Percentiles rank a stretch among this genome's conserved stretches.
Evolutionary conservation across 768 basidiomycete genomes (phyloP).

Genomic region (Mycena indigotica): DNA sequence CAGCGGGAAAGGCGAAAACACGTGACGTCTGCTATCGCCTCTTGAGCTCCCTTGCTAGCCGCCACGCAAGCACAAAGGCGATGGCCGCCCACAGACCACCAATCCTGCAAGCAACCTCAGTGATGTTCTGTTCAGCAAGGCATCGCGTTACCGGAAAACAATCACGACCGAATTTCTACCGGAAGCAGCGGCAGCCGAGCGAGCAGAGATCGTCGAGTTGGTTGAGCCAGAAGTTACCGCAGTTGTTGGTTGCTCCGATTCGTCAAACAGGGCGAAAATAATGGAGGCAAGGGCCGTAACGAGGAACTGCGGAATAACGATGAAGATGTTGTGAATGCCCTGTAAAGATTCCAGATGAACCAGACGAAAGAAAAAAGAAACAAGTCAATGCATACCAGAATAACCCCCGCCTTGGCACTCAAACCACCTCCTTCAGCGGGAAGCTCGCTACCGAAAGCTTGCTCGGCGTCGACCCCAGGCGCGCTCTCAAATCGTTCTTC

Average conservation of each 20-base stretch:
- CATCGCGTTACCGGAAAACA: conserved; percentile 65
- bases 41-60: conserved; percentile 55
- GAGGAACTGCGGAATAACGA: conserved; percentile 93
- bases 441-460: conserved; percentile 14
- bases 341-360: conserved; percentile 30
- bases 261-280: conserved; percentile 85
- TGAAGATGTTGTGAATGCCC: conserved; percentile 95
- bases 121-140: too few species aligned
- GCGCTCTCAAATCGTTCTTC: conserved; percentile 33
- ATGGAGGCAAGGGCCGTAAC: conserved; percentile 84
- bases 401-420: conserved; percentile 86
- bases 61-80: conserved; percentile 56
- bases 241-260: not conserved
- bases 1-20: too few species aligned
- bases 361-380: not conserved
- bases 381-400: conserved; percentile 59
- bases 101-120: conserved; percentile 51
- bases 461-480: conserved; percentile 17
- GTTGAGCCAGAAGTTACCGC: not conserved
- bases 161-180: conserved; percentile 73
- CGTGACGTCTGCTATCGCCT: conserved; percentile 18
- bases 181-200: not conserved
- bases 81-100: conserved; percentile 58
- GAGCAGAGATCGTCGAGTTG: not conserved
- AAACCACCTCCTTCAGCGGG: conserved; percentile 39